Evolutionary conservation across 257 asterid genomes (phyloP).

Genomic region (Nicotiana knightiana): DNA sequence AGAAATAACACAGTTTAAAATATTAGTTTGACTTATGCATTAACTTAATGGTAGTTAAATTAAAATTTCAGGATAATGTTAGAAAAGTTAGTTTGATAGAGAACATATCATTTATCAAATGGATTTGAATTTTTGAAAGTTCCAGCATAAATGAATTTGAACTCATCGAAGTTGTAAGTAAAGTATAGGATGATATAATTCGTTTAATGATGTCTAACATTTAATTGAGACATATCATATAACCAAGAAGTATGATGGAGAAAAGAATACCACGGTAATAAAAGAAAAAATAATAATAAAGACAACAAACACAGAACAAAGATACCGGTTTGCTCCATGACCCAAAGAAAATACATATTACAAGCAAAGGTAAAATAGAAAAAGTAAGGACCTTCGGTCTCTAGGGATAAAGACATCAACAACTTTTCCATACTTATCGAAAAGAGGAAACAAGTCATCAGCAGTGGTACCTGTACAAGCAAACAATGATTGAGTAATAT

Average conservation of each 20-base stretch:
- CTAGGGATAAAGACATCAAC: conserved; percentile 88
- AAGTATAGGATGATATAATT: background rate
- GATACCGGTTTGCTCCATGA: background rate
- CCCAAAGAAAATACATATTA: background rate
- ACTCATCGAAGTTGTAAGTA: background rate
- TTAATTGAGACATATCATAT: background rate
- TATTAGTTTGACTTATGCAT: no score
- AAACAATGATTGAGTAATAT: background rate
- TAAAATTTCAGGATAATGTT: background rate
- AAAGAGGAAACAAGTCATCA: conserved; percentile 72
- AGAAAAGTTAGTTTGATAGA: background rate
- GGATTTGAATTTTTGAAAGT: background rate
- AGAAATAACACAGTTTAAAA: background rate
- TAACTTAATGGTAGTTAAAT: background rate
- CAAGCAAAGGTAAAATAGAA: background rate
- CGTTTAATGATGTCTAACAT: background rate
- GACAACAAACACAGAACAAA: background rate
- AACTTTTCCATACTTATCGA: conserved; percentile 80
- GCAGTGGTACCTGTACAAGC: conserved; percentile 61
- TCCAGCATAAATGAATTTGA: background rate
- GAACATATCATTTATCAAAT: background rate
- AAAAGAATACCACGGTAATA: no score
- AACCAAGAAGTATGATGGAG: background rate
- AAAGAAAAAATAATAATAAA: background rate
- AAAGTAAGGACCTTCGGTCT: conserved; percentile 52